Base-by-base conservation (phyloP, 2,329 filamentous ascomycete genomes). In the Amauroascus niger region DNA sequence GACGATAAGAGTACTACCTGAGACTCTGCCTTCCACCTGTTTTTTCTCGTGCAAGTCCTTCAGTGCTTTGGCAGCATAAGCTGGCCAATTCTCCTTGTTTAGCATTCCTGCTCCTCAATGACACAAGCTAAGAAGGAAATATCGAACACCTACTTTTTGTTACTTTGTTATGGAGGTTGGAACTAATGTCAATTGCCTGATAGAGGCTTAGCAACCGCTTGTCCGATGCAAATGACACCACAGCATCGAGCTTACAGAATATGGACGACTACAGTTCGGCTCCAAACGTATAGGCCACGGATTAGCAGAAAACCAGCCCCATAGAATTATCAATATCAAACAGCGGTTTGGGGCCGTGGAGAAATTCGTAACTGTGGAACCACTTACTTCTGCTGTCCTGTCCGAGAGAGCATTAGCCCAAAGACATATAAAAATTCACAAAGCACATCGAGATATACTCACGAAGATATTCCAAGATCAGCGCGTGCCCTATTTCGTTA, bases 21-120 rank as follows among this genome's bases (percentile, higher is more conserved):
- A 73, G 37, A 72, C 68, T 48, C 77, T 77, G 48, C 77, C 79
- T 61, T 79, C 79, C 40, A 86, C 79, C 59, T 79, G 68, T 9
- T 77, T 77, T 40, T 73, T 74, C 59, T 83, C 79, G 56, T 81
- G 76, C 64, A 86, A 69, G 55, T 84, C 81, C 60, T 81, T 82
- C 32, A 86, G 69, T 30, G 79, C 63, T 65, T 84, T 86, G 26
- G 75, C 75, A 22, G 81, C 75, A 41, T 79, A 73, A 11, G 79
- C 79, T 76, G 51, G n/a, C 9, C 11, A 28, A 16, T 14, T n/a
- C n/a, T n/a, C n/a, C n/a, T 24, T 43, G 6, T 4, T 41, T 14
- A 33, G 32, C 50, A 28, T 20, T 32, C 24, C 28, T n/a, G n/a
- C 39, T 57, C 37, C 24, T 47, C n/a, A 4, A 11, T 20, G 8